Percentiles rank a stretch among this genome's conserved stretches.
These are phyloP conservation scores for Phytopythium sindhum DNA, from an alignment of 352 stramenopile genomes.

Conservation along the genomic window DNA sequence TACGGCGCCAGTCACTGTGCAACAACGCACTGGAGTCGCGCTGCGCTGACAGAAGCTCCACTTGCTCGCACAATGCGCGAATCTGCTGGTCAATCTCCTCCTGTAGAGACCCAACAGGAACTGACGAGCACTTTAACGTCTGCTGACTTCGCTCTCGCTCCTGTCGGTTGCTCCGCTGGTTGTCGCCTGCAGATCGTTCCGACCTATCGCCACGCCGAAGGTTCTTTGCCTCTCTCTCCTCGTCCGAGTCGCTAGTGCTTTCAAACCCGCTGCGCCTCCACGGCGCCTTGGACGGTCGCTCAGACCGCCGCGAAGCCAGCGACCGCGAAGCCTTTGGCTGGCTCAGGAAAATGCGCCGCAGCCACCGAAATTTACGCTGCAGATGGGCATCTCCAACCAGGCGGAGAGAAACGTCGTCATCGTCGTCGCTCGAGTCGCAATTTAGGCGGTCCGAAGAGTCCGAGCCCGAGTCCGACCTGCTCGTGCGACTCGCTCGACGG, in stretches of 20 bases:
- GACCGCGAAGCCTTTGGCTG: conserved; percentile 4
- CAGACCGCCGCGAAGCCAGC: neutral
- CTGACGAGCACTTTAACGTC: neutral
- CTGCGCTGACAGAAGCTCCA: conserved; percentile 37
- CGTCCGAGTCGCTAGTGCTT: neutral
- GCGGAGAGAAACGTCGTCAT: conserved; percentile 14
- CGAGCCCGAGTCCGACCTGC: neutral
- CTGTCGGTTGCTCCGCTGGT: neutral
- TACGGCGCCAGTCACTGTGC: neutral
- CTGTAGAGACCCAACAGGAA: conserved; percentile 11
- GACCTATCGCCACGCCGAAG: neutral
- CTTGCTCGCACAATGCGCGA: conserved; percentile 41
- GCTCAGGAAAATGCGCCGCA: conserved; percentile 71
- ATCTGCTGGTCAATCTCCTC: conserved; percentile 49
- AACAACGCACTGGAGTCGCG: conserved; percentile 42
- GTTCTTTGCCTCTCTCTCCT: neutral
- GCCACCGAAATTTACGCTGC: conserved; percentile 43
- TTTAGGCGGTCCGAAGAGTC: neutral
- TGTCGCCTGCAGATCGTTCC: neutral
- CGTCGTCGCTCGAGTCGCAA: conserved; percentile 2
- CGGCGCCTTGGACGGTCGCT: neutral
- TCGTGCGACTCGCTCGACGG: too few relatives aligned
- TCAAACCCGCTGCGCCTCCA: neutral
- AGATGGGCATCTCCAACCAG: conserved; percentile 27
- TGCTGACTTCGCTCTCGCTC: neutral